These are phyloP conservation scores for Populus ilicifolia DNA, from an alignment of 345 rosid species.

Conservation along the genomic window DNA sequence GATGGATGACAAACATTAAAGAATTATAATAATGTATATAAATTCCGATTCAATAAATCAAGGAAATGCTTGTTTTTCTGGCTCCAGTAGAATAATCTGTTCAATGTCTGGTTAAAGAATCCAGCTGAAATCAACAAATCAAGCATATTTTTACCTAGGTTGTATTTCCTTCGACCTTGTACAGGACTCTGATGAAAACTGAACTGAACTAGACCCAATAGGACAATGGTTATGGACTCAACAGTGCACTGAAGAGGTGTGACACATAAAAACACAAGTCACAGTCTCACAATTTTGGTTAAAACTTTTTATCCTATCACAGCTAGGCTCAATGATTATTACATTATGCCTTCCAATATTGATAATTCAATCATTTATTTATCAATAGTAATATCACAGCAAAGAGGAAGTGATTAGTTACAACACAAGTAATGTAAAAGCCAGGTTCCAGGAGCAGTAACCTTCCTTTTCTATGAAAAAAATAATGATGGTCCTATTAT, in stretches of 20 bases:
- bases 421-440: neutral
- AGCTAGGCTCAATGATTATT: neutral
- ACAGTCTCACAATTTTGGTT: neutral
- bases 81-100: neutral
- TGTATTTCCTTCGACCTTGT: neutral
- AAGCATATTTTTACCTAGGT: neutral
- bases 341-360: neutral
- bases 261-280: neutral
- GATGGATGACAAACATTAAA: neutral
- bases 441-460: neutral
- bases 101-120: neutral
- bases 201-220: too few species aligned
- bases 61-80: neutral
- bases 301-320: neutral
- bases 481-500: neutral
- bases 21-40: neutral
- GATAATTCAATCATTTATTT: neutral
- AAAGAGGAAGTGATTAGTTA: neutral
- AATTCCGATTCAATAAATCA: neutral
- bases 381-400: neutral
- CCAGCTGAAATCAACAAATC: neutral
- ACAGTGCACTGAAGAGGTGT: neutral
- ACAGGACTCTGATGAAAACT: too few species aligned
- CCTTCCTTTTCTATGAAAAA: neutral
- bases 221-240: neutral